Base-by-base conservation (phyloP, 169 alveolate genomes). In the Plasmodium gallinaceum region DNA sequence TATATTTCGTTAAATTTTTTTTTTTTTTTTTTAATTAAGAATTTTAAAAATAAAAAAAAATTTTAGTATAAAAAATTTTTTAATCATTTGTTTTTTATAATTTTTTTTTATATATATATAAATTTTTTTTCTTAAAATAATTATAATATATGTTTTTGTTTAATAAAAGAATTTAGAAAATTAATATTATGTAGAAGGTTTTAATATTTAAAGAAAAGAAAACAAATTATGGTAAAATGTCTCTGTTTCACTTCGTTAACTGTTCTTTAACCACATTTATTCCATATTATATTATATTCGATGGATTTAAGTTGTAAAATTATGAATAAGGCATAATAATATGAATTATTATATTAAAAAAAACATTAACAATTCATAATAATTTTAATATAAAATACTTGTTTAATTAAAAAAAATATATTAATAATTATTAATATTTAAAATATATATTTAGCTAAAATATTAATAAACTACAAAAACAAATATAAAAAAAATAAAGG, bases 191-290 rank as follows among this genome's bases (percentile, higher is more conserved):
- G 74, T 66, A 66, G 74, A 43, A 66, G 7, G 32, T 66, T 32
- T 66, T 66, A n/a, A 37, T 12, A 32, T 66, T 42, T 10, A 66
- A 16, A 7, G 0, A 32, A 66, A 16, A 7, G 0, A 32, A 5
- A 18, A 18, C 26, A 42, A n/a, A 66, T 37, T 2, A 66, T 5
- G n/a, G 24, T 0, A 42, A 5, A 52, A 76, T 76, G 89, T 18
- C 89, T 26, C 54, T 76, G 16, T 76, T 76, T 72, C 89, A 76
- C 18, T 76, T 76, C 62, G 89, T 76, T 58, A 76, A 76, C 52
- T 76, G 89, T 46, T 76, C 89, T 20, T 39, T 76, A 26, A 32
- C 89, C 16, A 72, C 75, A 65, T 76, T 76, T 24, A 51, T 60
- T n/a, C 89, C 89, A 7, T 76, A 76, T 39, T 76, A 76, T 57